Conservation (phyloP, 768 basidiomycete genomes). For the Leccinum ochraceum region DNA sequence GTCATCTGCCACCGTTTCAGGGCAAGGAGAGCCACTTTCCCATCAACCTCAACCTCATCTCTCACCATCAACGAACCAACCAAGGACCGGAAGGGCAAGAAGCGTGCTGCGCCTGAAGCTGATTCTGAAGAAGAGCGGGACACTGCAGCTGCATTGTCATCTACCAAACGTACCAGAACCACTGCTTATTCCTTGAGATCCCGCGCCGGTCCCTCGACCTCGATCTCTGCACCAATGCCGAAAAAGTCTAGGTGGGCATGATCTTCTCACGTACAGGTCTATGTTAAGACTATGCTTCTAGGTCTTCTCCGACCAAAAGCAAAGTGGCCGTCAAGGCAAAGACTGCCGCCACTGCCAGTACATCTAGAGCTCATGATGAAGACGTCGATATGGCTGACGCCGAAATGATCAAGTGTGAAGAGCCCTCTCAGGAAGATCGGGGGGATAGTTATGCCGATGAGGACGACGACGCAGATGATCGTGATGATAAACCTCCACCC, state of each 20-base stretch:
- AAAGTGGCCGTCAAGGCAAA: slow-evolving; percentile 61
- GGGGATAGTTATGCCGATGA: slow-evolving; percentile 46
- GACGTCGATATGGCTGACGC: slow-evolving; percentile 79
- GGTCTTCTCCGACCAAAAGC: slow-evolving; percentile 55
- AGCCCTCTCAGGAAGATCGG: slow-evolving; percentile 45
- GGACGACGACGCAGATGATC: slow-evolving; percentile 45
- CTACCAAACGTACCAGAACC: slow-evolving; percentile 64
- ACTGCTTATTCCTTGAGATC: slow-evolving; percentile 72
- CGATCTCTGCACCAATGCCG: slow-evolving; percentile 60
- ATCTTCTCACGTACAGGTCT: slow-evolving; percentile 9
- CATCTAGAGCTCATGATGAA: slow-evolving; percentile 66
- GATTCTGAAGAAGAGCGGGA: slow-evolving; percentile 65
- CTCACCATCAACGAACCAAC: slow-evolving; percentile 75
- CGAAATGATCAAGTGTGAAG: slow-evolving; percentile 49
- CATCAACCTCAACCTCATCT: slow-evolving; percentile 39
- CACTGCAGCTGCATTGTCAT: slow-evolving; percentile 43
- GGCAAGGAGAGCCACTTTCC: slow-evolving; percentile 58
- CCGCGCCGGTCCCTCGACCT: slow-evolving; percentile 42
- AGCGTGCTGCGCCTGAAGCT: slow-evolving; percentile 78
- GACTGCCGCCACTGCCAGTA: slow-evolving; percentile 54
- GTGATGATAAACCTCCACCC: slow-evolving; percentile 47
- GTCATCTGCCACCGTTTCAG: slow-evolving; percentile 43
- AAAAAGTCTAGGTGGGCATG: slow-evolving; percentile 66
- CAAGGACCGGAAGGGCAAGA: slow-evolving; percentile 87
- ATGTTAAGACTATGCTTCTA: slow-evolving; percentile 28